These are phyloP conservation scores for Fraxinus angustifolia DNA, from an alignment of 305 asterid genomes.

Conservation along the genomic window DNA sequence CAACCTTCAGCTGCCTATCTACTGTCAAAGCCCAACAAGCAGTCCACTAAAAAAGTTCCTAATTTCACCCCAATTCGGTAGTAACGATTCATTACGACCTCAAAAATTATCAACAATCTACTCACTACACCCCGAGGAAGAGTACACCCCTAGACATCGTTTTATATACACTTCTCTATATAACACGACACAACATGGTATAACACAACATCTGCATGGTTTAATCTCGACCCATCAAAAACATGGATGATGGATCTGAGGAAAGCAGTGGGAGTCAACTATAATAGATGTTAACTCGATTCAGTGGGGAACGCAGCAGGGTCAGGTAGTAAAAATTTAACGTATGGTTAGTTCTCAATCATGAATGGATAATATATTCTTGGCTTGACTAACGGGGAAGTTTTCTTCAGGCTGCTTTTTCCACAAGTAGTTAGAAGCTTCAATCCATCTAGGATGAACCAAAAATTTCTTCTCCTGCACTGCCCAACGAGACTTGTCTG, in stretches of 20 bases:
- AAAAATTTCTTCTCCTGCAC: slow-evolving; percentile 42
- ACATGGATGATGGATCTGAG: background rate
- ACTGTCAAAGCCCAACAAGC: background rate
- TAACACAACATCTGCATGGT: background rate
- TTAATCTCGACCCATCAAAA: background rate
- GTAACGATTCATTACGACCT: background rate
- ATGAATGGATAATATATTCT: slow-evolving; percentile 19
- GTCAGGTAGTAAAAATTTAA: background rate
- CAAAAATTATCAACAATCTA: background rate
- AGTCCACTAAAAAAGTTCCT: background rate
- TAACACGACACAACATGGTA: no score
- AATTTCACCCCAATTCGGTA: background rate
- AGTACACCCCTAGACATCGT: no score
- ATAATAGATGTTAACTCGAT: background rate
- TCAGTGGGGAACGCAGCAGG: background rate
- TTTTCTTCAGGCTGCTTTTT: slow-evolving; percentile 64
- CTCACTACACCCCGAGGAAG: background rate
- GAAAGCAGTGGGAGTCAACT: background rate
- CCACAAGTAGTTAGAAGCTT: slow-evolving; percentile 70
- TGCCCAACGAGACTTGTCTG: slow-evolving; percentile 61
- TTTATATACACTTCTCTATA: no score
- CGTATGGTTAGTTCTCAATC: slow-evolving; percentile 8
- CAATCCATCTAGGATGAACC: slow-evolving; percentile 66
- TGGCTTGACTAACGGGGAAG: slow-evolving; percentile 42
- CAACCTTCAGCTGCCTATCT: background rate